phyloP scores from a whole-genome alignment of 2,329 filamentous ascomycete species.

The Xylariaceae sp. region DNA sequence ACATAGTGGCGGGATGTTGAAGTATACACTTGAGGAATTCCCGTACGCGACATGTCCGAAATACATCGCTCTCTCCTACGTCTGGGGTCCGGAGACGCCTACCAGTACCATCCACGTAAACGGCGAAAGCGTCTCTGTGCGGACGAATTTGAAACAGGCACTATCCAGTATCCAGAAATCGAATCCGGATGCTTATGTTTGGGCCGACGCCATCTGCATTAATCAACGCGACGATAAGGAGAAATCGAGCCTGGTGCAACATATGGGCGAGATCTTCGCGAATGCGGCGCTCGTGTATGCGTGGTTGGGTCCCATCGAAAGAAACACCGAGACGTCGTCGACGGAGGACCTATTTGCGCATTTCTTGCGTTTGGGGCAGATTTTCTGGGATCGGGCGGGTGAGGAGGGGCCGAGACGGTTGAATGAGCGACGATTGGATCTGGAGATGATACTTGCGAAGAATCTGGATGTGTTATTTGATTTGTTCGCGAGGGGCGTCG shows the following conservation, averaged over 20 bases:
- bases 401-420: not conserved
- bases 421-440: slow-evolving; percentile 1
- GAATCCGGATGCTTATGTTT: slow-evolving; percentile 4
- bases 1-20: not conserved
- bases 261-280: slow-evolving; percentile 14
- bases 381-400: slow-evolving; percentile 13
- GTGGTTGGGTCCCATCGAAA: slow-evolving; percentile 9
- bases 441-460: slow-evolving; percentile 5
- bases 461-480: not conserved
- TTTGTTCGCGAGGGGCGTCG: not conserved
- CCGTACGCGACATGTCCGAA: not conserved
- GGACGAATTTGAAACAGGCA: slow-evolving; percentile 6
- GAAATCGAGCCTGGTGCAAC: slow-evolving; percentile 9
- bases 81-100: slow-evolving; percentile 9
- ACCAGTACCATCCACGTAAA: slow-evolving; percentile 6
- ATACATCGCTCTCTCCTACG: slow-evolving; percentile 13
- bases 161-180: slow-evolving; percentile 1
- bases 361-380: slow-evolving; percentile 1
- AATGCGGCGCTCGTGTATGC: slow-evolving; percentile 9
- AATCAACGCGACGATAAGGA: slow-evolving; percentile 14
- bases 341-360: slow-evolving; percentile 6
- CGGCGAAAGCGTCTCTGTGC: not conserved
- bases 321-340: not conserved
- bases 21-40: slow-evolving; percentile 3
- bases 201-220: slow-evolving; percentile 14